Evolutionary conservation across 2,329 filamentous ascomycete genomes (phyloP), one percentile per base, ranked within the genome.

Genomic region (Colletotrichum tanaceti): DNA sequence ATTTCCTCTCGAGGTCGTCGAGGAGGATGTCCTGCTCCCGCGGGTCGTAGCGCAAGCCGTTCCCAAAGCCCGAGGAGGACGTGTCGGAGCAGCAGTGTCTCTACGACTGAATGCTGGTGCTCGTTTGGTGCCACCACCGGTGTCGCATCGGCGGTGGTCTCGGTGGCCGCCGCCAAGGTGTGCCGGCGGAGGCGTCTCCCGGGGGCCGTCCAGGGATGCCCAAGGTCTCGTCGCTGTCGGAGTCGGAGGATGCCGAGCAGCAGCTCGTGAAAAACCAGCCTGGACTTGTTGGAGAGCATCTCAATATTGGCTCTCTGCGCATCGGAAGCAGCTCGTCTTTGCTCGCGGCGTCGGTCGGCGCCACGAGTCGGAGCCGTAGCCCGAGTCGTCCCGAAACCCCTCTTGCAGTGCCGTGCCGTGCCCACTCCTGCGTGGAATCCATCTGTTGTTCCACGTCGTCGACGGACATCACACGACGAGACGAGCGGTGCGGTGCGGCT

Each of bases 381-480:
- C 65, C 6, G 65, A 68, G 20, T 68, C 62, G 28, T n/a, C n/a
- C 24, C 43, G 16, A 55, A 66, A 18, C 61, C 44, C 11, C 65
- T 63, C 41, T 68, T 54, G 49, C 24, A 22, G 50, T 59, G 41
- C 18, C 35, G 49, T n/a, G n/a, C n/a, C n/a, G n/a, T n/a, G n/a
- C n/a, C n/a, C n/a, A n/a, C 47, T 44, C 65, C 10, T 14, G 49
- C 4, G 20, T 16, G 32, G 16, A 32, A 18, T 28, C 54, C 10
- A n/a, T 0, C 9, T 9, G 54, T n/a, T 63, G 20, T 16, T 61
- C 55, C 16, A 54, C 5, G 35, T 41, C 35, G 22, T 64, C 22
- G 20, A 41, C n/a, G 47, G 32, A 22, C 14, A 49, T 20, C 18
- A 60, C 44, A 22, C 22, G 60, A 14, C 47, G 53, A 20, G n/a